Evolutionary conservation across 208 protist genomes (phyloP).

Genomic region (Borovskyia barvae): DNA sequence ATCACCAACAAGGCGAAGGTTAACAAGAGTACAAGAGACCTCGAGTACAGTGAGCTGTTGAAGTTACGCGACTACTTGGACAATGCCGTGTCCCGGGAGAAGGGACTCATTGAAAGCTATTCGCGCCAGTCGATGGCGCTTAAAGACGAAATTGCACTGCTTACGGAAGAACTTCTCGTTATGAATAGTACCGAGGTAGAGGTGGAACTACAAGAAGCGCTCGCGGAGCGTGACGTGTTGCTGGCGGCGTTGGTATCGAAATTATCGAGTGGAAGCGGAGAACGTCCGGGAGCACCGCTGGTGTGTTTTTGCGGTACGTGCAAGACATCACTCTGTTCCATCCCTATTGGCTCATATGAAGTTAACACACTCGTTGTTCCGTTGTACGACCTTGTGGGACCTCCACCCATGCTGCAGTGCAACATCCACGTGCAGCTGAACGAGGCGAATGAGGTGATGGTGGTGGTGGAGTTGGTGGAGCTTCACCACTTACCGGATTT

Average conservation of each 20-base stretch:
- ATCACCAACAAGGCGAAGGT: conserved; percentile 71
- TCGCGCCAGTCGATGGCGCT: conserved; percentile 9
- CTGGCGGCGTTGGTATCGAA: conserved; percentile 13
- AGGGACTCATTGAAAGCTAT: conserved; percentile 10
- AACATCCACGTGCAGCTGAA: conserved; percentile 29
- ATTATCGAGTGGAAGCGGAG: neutral
- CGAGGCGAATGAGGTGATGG: conserved; percentile 28
- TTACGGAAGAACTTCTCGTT: conserved; percentile 16
- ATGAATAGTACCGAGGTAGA: conserved; percentile 29
- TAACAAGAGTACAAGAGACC: conserved; percentile 23
- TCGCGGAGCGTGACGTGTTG: conserved; percentile 28
- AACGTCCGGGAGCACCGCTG: neutral
- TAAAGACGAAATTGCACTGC: conserved; percentile 17
- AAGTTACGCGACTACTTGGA: conserved; percentile 23
- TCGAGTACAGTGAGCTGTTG: conserved; percentile 31
- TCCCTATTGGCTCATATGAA: conserved; percentile 36
- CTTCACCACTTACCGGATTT: conserved; percentile 49
- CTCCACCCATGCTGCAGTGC: conserved; percentile 46
- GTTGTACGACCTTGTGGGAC: conserved; percentile 36
- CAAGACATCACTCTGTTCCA: conserved; percentile 34
- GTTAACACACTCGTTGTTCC: conserved; percentile 44
- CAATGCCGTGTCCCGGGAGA: conserved; percentile 17
- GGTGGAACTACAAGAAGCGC: conserved; percentile 12
- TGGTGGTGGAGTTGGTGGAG: conserved; percentile 38
- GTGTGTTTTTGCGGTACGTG: conserved; percentile 53